phyloP scores from a whole-genome alignment of 2,329 filamentous ascomycete genomes.

The Phaeosphaeria sp. region DNA sequence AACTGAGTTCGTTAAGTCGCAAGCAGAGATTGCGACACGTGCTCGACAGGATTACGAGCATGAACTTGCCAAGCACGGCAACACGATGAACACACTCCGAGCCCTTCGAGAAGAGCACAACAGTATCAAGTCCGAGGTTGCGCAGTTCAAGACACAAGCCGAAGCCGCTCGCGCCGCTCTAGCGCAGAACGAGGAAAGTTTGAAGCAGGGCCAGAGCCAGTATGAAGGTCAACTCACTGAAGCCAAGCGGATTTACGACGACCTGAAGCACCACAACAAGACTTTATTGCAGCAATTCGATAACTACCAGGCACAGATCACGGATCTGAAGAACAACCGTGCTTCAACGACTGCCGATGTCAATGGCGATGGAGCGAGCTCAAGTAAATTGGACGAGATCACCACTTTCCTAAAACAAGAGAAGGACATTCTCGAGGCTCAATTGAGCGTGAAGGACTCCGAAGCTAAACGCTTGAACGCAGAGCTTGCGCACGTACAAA shows the following conservation, averaged over 20 bases:
- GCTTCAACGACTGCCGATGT: conserved; percentile 62
- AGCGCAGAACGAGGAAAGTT: conserved; percentile 82
- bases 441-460: conserved; percentile 86
- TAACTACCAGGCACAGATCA: conserved; percentile 79
- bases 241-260: conserved; percentile 78
- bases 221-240: conserved; percentile 86
- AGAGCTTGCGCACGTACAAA: conserved; percentile 85
- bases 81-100: conserved; percentile 87
- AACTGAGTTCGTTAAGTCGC: conserved; percentile 88
- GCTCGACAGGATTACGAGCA: conserved; percentile 95
- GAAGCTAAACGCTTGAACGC: conserved; percentile 89
- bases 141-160: conserved; percentile 77
- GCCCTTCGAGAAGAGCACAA: conserved; percentile 81
- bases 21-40: conserved; percentile 90
- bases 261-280: conserved; percentile 87
- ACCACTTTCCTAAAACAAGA: conserved; percentile 91
- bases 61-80: conserved; percentile 92
- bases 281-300: conserved; percentile 90
- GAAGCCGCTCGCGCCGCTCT: conserved; percentile 84
- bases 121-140: conserved; percentile 78
- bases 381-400: conserved; percentile 84
- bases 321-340: conserved; percentile 78
- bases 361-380: conserved; percentile 61
- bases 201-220: conserved; percentile 80
- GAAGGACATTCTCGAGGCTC: conserved; percentile 98